Evolutionary conservation across 352 stramenopile genomes (phyloP), one percentile per base, ranked within the genome.

Genomic region (Peronospora tabacina): DNA sequence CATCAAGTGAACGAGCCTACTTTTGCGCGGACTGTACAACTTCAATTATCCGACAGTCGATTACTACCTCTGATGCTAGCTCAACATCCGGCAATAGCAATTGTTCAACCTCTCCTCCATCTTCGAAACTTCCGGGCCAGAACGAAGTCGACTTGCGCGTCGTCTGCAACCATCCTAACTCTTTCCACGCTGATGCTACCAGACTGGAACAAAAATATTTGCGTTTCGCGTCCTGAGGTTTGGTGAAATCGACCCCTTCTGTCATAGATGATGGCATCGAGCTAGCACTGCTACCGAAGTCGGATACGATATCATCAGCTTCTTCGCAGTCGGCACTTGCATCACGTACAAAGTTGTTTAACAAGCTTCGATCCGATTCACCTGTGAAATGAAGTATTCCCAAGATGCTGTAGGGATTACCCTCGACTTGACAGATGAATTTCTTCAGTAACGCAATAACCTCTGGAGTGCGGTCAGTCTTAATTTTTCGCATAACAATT

Each of bases 161-260:
- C 1, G 77, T 88, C 6, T 83, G 40, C 26, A 93, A 52, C 82
- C 82, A 93, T 0, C 79, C 79, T 5, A 93, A 24, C 12, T 90
- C 66, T 49, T 89, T 90, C 40, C 87, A 72, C 9, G 79, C 72
- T n/a, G 79, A 75, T 5, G 82, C 82, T 10, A 77, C 82, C 8
- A 93, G 65, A 30, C 79, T 88, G 11, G 82, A 93, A 46, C 82
- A 93, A 66, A 93, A 90, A 45, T 90, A 93, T 59, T 90, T 90
- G 34, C 72, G 75, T 52, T 84, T 82, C 19, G 44, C 50, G 17
- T 35, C 41, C 22, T 61, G 32, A 9, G 43, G 46, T 35, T 58
- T 44, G 16, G 44, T 50, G 1, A 32, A 30, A 36, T 66, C 32
- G 0, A 17, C 7, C 5, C 7, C 28, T 33, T 55, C 48, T 35